Conservation (phyloP, 163 green algal genomes). For the Scenedesmus sp. region DNA sequence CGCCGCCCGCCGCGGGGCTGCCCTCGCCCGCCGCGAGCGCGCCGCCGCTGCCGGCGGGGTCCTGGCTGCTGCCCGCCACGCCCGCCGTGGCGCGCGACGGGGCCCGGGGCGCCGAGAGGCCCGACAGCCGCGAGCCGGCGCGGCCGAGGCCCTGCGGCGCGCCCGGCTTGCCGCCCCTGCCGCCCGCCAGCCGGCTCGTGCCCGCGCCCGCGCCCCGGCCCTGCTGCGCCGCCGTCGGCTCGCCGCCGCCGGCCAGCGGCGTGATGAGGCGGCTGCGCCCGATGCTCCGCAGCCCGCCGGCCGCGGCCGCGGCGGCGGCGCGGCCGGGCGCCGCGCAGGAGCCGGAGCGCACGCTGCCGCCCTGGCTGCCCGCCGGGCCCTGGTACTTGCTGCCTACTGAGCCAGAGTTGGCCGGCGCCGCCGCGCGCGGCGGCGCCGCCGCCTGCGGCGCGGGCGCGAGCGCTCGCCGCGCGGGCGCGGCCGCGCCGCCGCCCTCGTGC, state of each 20-base stretch:
- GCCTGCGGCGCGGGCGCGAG: neutral
- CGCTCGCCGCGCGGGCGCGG: neutral
- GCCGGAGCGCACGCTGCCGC: conserved; percentile 13
- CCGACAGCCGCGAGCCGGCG: too few species aligned
- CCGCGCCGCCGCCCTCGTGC: neutral
- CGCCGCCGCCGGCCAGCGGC: neutral
- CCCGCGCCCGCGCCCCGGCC: too few species aligned
- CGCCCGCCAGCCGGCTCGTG: too few species aligned
- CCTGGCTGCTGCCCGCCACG: neutral
- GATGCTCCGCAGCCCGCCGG: neutral
- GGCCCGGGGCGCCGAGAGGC: too few species aligned
- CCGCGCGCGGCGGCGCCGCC: neutral
- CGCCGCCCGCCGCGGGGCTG: neutral
- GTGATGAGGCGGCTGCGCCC: conserved; percentile 2
- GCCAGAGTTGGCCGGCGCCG: neutral
- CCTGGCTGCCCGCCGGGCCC: neutral
- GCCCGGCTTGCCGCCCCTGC: too few species aligned
- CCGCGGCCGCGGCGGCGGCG: neutral
- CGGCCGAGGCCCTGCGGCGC: too few species aligned
- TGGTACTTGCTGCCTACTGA: neutral
- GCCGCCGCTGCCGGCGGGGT: conserved; percentile 11
- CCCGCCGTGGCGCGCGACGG: neutral
- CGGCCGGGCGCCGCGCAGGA: neutral
- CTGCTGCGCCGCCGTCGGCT: neutral
- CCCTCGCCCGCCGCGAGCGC: neutral